phyloP scores from a whole-genome alignment of 2,329 filamentous ascomycete species.

The Neocatenulostroma microsporum region DNA sequence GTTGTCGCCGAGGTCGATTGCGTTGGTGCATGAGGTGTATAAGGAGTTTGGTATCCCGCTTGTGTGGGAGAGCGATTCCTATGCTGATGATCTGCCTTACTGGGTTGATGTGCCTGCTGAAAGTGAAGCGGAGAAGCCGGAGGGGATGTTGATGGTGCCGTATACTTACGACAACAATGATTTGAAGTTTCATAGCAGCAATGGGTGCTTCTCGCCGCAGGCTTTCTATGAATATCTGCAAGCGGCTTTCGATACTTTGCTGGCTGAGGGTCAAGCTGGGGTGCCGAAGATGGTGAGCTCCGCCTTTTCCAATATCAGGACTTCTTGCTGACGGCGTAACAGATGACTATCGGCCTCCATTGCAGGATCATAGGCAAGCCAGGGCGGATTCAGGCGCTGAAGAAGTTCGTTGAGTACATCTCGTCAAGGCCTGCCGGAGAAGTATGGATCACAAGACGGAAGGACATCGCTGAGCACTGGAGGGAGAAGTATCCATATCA shows the following conservation, averaged over 20 bases:
- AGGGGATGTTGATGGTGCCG: constrained; percentile 48
- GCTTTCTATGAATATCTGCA: constrained; percentile 42
- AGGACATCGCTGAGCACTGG: constrained; percentile 45
- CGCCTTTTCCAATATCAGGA: too few species aligned
- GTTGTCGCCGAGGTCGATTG: constrained; percentile 36
- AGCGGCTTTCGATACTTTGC: constrained; percentile 48
- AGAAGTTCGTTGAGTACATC: constrained; percentile 47
- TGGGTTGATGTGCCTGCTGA: constrained; percentile 48
- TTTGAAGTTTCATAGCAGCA: constrained; percentile 37
- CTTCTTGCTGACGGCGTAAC: constrained; percentile 32
- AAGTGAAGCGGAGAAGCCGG: constrained; percentile 29
- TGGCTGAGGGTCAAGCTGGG: constrained; percentile 44
- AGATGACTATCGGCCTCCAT: constrained; percentile 50
- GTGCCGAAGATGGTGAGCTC: constrained; percentile 32
- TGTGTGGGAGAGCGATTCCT: constrained; percentile 44
- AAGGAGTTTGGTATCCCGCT: constrained; percentile 45
- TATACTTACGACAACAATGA: constrained; percentile 48
- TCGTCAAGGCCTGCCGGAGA: constrained; percentile 36
- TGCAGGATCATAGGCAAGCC: constrained; percentile 48
- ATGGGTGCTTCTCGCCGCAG: constrained; percentile 38
- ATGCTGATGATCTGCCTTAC: constrained; percentile 49
- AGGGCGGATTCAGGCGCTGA: constrained; percentile 42
- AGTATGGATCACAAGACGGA: constrained; percentile 47
- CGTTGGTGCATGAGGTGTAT: constrained; percentile 43
- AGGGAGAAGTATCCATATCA: constrained; percentile 40